phyloP scores from a whole-genome alignment of 768 basidiomycete species.

The Podaxis sp. region DNA sequence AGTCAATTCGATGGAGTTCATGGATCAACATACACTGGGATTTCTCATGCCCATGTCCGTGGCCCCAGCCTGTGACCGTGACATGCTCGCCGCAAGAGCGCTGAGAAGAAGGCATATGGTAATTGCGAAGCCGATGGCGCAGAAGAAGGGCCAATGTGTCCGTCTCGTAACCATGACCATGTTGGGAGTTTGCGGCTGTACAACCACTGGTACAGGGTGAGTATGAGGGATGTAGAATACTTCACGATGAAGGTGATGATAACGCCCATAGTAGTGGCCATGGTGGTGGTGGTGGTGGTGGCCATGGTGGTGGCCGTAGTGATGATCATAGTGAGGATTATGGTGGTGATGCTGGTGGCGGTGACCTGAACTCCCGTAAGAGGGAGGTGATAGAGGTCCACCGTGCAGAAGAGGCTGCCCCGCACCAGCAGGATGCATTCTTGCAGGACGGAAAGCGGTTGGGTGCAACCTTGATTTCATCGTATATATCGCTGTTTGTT shows the following conservation, averaged over 20 bases:
- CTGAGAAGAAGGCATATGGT: not conserved
- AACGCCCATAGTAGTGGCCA: not conserved
- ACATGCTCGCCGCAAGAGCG: not conserved
- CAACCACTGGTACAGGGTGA: not conserved
- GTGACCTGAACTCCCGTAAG: conserved; percentile 6
- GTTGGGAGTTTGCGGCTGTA: not conserved
- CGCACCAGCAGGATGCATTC: not conserved
- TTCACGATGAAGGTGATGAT: not conserved
- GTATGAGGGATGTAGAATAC: conserved; percentile 4
- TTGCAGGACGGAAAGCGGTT: not conserved
- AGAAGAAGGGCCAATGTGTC: conserved; percentile 1
- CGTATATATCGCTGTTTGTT: not conserved
- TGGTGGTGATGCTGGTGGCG: not conserved
- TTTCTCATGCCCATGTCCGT: not conserved
- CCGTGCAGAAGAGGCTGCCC: not conserved
- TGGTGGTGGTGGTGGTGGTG: not conserved
- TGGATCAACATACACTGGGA: conserved; percentile 3
- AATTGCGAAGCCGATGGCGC: not conserved
- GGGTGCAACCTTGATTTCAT: not conserved
- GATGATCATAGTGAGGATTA: not conserved
- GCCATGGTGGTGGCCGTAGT: not conserved
- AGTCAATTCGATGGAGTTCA: not conserved
- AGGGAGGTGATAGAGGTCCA: not conserved
- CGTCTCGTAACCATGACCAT: not conserved
- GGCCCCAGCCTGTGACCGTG: not conserved